These are phyloP conservation scores for Buddleja alternifolia DNA, from an alignment of 257 asterid genomes.

Conservation along the genomic window DNA sequence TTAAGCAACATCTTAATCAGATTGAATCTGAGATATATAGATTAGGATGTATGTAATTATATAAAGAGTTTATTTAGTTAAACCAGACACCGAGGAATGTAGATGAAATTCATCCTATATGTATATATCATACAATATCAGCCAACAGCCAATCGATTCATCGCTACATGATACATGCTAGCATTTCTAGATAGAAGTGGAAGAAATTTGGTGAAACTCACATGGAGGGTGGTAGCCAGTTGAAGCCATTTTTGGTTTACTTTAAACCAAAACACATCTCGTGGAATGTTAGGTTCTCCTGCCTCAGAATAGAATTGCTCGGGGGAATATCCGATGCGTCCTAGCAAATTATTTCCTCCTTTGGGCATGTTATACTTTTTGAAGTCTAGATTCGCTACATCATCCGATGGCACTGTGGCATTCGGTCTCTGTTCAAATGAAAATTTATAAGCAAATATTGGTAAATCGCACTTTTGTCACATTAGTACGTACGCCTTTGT, in stretches of 20 bases:
- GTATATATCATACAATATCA: no score
- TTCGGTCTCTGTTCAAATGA: slow-evolving; percentile 46
- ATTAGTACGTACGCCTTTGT: no score
- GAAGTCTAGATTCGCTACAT: slow-evolving; percentile 44
- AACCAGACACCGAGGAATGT: no score
- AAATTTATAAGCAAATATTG: not conserved
- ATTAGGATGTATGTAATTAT: no score
- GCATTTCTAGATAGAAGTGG: no score
- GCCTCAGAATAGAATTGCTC: slow-evolving; percentile 56
- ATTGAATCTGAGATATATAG: no score
- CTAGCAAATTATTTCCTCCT: slow-evolving; percentile 49
- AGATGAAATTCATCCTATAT: no score
- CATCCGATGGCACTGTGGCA: slow-evolving; percentile 38
- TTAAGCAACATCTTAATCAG: no score
- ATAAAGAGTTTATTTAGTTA: no score
- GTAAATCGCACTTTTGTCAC: no score
- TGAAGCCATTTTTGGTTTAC: slow-evolving; percentile 45
- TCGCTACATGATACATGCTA: no score
- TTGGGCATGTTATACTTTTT: slow-evolving; percentile 50
- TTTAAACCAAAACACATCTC: slow-evolving; percentile 47
- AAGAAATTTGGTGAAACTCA: slow-evolving; percentile 12
- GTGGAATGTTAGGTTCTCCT: slow-evolving; percentile 39
- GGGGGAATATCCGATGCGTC: slow-evolving; percentile 46
- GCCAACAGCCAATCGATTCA: no score
- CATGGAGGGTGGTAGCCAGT: slow-evolving; percentile 50